Evolutionary conservation across 169 alveolate species (phyloP).

Genomic region (Eimeria brunetti): DNA sequence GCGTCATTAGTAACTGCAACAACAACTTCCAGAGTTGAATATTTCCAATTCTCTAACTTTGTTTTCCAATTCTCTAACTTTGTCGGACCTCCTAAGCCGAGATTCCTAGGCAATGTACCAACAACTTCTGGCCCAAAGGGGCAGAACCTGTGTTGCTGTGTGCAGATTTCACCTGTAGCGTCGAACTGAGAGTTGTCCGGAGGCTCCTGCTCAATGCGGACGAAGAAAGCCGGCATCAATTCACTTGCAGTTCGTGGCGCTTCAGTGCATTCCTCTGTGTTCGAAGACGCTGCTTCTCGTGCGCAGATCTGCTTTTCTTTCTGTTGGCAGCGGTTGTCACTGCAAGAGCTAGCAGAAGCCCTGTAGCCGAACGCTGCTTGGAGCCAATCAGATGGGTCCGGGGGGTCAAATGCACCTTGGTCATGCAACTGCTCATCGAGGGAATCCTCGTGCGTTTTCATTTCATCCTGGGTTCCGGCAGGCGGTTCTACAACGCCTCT

Average conservation of each 20-base stretch:
- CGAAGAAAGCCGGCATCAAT: constrained; percentile 55
- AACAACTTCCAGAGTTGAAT: neutral
- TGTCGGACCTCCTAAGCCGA: neutral
- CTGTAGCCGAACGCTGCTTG: constrained; percentile 37
- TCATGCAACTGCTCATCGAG: neutral
- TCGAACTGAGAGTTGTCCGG: constrained; percentile 60
- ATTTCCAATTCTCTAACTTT: neutral
- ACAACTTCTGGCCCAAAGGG: neutral
- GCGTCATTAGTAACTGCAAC: neutral
- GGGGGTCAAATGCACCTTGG: neutral
- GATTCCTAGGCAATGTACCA: neutral
- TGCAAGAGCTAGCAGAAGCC: neutral
- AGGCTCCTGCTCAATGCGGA: constrained; percentile 54
- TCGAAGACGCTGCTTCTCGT: neutral
- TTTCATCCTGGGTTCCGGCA: neutral
- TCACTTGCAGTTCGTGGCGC: neutral
- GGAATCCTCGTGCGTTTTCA: neutral
- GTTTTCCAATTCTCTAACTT: neutral
- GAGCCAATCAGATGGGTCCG: constrained; percentile 64
- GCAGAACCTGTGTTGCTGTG: neutral
- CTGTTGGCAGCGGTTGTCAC: constrained; percentile 1
- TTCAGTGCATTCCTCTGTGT: neutral
- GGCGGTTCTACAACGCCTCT: constrained; percentile 50
- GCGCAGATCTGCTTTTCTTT: neutral
- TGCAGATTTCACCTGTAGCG: constrained; percentile 49